Conservation (phyloP, 2,329 filamentous ascomycete species). For the Paraphoma chrysanthemicola region DNA sequence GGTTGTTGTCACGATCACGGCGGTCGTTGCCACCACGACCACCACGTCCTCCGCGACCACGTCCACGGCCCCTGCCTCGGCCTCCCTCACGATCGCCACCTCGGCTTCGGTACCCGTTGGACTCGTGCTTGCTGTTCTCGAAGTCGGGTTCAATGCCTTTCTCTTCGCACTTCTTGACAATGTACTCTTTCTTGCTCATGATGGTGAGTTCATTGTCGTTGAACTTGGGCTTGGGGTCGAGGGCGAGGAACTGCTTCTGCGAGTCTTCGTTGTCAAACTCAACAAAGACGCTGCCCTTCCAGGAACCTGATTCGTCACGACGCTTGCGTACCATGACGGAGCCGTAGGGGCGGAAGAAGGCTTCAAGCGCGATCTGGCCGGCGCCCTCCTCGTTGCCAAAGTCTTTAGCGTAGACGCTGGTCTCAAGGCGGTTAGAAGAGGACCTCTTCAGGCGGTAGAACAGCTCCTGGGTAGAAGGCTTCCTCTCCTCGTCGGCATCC, state of each 20-base stretch:
- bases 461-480: slow-evolving; percentile 47
- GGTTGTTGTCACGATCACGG: slow-evolving; percentile 24
- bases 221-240: slow-evolving; percentile 84
- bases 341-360: slow-evolving; percentile 84
- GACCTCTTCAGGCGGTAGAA: slow-evolving; percentile 59
- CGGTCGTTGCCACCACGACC: slow-evolving; percentile 28
- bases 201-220: slow-evolving; percentile 79
- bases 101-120: slow-evolving; percentile 40
- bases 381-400: slow-evolving; percentile 84
- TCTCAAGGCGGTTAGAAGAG: slow-evolving; percentile 70
- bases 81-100: slow-evolving; percentile 31
- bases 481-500: slow-evolving; percentile 38
- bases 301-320: slow-evolving; percentile 70
- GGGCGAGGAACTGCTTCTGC: slow-evolving; percentile 78
- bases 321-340: slow-evolving; percentile 85
- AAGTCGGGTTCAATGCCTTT: slow-evolving; percentile 54
- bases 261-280: slow-evolving; percentile 84
- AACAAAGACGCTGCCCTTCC: slow-evolving; percentile 97
- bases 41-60: slow-evolving; percentile 31
- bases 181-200: slow-evolving; percentile 89
- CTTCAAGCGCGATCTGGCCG: slow-evolving; percentile 93
- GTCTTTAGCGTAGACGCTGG: slow-evolving; percentile 90
- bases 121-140: slow-evolving; percentile 29
- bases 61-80: slow-evolving; percentile 31
- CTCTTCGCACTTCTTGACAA: slow-evolving; percentile 57